Conservation (phyloP, 768 basidiomycete species). For the Termitomyces sp. region DNA sequence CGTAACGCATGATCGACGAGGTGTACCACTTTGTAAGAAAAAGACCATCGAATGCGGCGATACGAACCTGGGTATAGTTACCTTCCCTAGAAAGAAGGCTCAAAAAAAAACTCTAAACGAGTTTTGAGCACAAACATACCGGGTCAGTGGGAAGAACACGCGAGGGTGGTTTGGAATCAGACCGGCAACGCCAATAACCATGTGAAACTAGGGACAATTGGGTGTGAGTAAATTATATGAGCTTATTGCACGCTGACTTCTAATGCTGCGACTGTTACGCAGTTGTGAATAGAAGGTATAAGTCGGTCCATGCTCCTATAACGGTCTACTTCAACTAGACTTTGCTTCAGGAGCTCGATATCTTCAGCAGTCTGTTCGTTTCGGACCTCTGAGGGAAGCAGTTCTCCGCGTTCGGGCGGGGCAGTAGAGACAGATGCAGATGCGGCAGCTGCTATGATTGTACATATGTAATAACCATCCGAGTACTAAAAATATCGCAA, state of each 20-base stretch:
- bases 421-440: slow-evolving; percentile 72
- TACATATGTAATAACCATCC: slow-evolving; percentile 87
- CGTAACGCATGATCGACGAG: slow-evolving; percentile 78
- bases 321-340: slow-evolving; percentile 77
- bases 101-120: neutral
- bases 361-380: slow-evolving; percentile 67
- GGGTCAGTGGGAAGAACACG: slow-evolving; percentile 82
- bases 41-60: slow-evolving; percentile 91
- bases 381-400: slow-evolving; percentile 61
- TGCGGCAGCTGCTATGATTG: slow-evolving; percentile 77
- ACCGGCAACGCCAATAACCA: slow-evolving; percentile 70
- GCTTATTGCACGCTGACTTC: slow-evolving; percentile 53
- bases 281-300: slow-evolving; percentile 91
- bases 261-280: slow-evolving; percentile 84
- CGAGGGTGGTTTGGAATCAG: slow-evolving; percentile 72
- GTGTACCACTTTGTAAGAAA: slow-evolving; percentile 88
- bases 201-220: slow-evolving; percentile 54
- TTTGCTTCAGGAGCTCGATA: slow-evolving; percentile 63
- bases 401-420: slow-evolving; percentile 76
- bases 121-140: slow-evolving; percentile 43
- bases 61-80: slow-evolving; percentile 86
- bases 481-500: slow-evolving; percentile 53
- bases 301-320: slow-evolving; percentile 94
- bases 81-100: slow-evolving; percentile 65
- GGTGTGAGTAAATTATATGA: neutral